These are phyloP conservation scores for Fusarium tricinctum DNA, from an alignment of 2,329 filamentous ascomycete species.

Conservation along the genomic window DNA sequence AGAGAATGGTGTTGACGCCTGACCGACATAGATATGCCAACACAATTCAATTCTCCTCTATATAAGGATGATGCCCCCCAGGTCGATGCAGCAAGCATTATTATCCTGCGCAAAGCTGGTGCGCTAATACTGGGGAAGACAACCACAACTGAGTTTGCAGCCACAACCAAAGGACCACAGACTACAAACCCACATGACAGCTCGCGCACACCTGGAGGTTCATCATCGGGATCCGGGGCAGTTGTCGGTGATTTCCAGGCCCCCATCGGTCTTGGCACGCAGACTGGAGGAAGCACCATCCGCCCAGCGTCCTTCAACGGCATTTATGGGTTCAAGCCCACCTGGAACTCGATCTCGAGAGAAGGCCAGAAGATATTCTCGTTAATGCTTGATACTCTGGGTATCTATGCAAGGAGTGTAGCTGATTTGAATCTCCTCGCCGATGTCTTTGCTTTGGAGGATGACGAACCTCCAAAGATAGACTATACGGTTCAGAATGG, in stretches of 20 bases:
- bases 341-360: conserved; percentile 27
- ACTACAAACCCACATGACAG: conserved; percentile 73
- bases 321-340: conserved; percentile 52
- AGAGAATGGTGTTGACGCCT: fast-evolving
- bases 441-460: conserved; percentile 64
- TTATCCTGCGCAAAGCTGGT: conserved; percentile 66
- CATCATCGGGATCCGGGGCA: conserved; percentile 73
- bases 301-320: conserved; percentile 73
- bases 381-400: conserved; percentile 68
- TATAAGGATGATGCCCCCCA: conserved; percentile 60
- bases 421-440: conserved; percentile 69
- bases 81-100: conserved; percentile 67
- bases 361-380: conserved; percentile 28
- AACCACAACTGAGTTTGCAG: conserved; percentile 68
- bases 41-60: conserved; percentile 66
- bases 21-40: conserved; percentile 64
- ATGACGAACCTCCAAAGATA: conserved; percentile 58
- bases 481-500: conserved; percentile 56
- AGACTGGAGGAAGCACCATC: conserved; percentile 73
- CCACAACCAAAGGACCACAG: conserved; percentile 62
- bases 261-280: conserved; percentile 70
- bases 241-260: conserved; percentile 73
- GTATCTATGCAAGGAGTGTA: conserved; percentile 65
- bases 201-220: conserved; percentile 74
- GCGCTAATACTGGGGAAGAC: conserved; percentile 63